Conservation (phyloP, 73 alveolate genomes). For the Paramecium octaurelia region DNA sequence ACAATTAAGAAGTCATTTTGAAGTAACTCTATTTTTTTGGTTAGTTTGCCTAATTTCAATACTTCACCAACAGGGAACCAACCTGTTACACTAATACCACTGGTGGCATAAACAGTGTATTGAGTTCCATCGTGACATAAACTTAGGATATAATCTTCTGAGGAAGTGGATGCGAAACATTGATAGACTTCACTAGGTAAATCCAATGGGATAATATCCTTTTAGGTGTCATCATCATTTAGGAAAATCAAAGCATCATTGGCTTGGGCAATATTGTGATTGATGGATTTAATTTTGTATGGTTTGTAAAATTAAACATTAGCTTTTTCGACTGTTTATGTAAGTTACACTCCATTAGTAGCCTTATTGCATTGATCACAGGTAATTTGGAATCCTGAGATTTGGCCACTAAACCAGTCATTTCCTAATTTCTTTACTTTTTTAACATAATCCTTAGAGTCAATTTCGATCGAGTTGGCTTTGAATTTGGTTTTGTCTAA, state of each 20-base stretch:
- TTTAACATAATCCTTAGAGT: neutral
- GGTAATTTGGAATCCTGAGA: neutral
- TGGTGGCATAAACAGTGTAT: neutral
- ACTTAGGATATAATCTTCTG: neutral
- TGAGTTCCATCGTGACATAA: neutral
- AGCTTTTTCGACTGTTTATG: neutral
- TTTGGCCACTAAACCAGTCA: slow-evolving; percentile 34
- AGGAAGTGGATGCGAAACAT: neutral
- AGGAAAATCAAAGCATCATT: neutral
- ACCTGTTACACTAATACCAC: neutral
- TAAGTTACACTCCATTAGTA: neutral
- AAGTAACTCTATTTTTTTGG: neutral
- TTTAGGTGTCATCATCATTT: neutral
- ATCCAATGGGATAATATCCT: neutral
- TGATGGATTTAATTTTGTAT: neutral
- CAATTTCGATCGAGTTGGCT: neutral
- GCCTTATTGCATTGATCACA: neutral
- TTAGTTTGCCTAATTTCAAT: neutral
- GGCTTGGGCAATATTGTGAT: neutral
- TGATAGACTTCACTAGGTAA: neutral
- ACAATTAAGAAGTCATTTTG: neutral
- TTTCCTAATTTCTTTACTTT: neutral
- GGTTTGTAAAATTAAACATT: neutral
- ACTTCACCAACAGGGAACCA: neutral
- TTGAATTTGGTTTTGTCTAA: neutral